Evolutionary conservation across 345 rosid genomes (phyloP), one percentile per base, ranked within the genome.

Genomic region (Mallotus nudiflorus): DNA sequence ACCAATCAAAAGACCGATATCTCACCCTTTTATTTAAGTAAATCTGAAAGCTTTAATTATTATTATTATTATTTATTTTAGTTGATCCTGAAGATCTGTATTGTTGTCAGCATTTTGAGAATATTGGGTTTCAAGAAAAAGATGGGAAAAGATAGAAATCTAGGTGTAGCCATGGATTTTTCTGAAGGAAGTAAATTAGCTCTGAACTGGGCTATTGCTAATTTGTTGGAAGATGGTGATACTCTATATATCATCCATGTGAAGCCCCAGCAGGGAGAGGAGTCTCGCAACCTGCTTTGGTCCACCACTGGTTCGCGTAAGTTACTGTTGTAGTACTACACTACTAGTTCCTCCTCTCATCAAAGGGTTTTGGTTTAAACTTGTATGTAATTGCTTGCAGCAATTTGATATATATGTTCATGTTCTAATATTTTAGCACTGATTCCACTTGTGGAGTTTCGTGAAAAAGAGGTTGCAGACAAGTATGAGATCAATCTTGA

Each of bases 141-240:
- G 37, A 68, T 75, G 78, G 67, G 28, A 24, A 75, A 68, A 28
- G 69, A 75, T 19, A 75, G 73, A 48, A 66, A 60, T 14, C 59
- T 73, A 28, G 77, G 72, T 1, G 42, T 73, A 20, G 77, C 69
- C 19, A 45, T 75, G 55, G 78, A 75, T 56, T 75, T 75, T 72
- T 75, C 78, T 0, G 45, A 55, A 19, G 71, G 73, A 20, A 75
- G 78, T 69, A 75, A 62, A 45, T 24, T 60, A 54, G 78, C 73
- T 28, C 78, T 75, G 24, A 62, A 52, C 53, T 75, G 78, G 78
- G 78, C 78, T 4, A 42, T 45, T 9, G 52, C 10, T 11, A 68
- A 74, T 61, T 58, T 74, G 46, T 10, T 68, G 39, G 73, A 58
- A 20, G 44, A 54, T 7, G 73, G 73, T 22, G 78, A 75, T 63